These are phyloP conservation scores for Auricularia sp. DNA, from an alignment of 768 basidiomycete genomes.

Conservation along the genomic window DNA sequence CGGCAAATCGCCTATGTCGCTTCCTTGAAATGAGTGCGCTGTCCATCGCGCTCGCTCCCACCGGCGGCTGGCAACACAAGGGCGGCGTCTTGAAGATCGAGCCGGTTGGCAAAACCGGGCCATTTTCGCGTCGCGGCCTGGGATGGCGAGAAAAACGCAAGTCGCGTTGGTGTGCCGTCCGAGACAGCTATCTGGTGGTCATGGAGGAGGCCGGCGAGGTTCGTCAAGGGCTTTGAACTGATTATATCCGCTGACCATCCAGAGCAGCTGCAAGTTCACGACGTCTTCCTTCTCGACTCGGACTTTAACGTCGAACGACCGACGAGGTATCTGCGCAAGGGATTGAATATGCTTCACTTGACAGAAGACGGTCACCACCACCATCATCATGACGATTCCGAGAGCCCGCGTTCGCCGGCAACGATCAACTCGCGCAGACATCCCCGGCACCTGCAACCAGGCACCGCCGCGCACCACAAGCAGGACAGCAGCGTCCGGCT, in stretches of 20 bases:
- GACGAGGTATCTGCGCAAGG: conserved; percentile 78
- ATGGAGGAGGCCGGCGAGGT: conserved; percentile 84
- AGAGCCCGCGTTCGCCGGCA: not conserved
- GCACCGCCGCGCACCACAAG: not conserved
- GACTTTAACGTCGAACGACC: conserved; percentile 90
- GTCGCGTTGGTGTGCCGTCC: conserved; percentile 81
- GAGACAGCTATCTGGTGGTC: conserved; percentile 85
- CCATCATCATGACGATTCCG: conserved; percentile 15
- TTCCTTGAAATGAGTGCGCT: conserved; percentile 91
- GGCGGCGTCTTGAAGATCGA: conserved; percentile 71
- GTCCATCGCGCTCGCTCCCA: conserved; percentile 66
- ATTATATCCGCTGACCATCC: not conserved
- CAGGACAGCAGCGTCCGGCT: not conserved
- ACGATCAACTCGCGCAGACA: conserved; percentile 4
- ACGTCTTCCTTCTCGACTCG: conserved; percentile 85
- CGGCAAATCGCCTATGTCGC: conserved; percentile 76
- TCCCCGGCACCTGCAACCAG: not conserved
- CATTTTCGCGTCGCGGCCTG: conserved; percentile 57
- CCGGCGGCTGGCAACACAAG: conserved; percentile 84
- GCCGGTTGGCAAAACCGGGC: conserved; percentile 37
- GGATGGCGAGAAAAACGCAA: conserved; percentile 51
- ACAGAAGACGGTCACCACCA: conserved; percentile 8
- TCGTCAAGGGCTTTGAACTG: conserved; percentile 11
- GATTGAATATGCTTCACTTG: conserved; percentile 55
- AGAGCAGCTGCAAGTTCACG: conserved; percentile 44